Evolutionary conservation across 1,284 basidiomycete species (phyloP).

Genomic region (Irpex lacteus): DNA sequence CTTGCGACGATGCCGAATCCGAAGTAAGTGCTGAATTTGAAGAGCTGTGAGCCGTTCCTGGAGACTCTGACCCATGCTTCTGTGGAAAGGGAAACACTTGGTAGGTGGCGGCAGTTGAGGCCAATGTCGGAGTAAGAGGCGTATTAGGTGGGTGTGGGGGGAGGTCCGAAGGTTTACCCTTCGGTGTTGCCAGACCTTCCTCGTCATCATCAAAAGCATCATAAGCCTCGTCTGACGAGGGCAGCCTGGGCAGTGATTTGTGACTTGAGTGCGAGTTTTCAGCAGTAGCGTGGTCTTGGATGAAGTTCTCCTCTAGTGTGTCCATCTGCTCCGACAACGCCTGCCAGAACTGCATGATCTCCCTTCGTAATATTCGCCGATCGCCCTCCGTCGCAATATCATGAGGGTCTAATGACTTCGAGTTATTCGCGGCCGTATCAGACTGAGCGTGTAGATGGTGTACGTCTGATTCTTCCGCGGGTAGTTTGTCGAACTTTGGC

Average conservation of each 20-base stretch:
- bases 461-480: neutral
- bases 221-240: conserved; percentile 50
- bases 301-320: conserved; percentile 45
- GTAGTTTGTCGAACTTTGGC: conserved; percentile 21
- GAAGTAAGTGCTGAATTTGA: conserved; percentile 1
- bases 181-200: conserved; percentile 24
- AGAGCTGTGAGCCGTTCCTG: conserved; percentile 10
- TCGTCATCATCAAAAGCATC: conserved; percentile 30
- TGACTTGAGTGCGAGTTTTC: conserved; percentile 19
- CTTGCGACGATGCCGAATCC: conserved; percentile 20
- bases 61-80: neutral
- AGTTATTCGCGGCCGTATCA: neutral
- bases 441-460: neutral
- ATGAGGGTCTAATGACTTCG: neutral
- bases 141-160: conserved; percentile 22
- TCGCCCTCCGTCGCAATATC: conserved; percentile 31
- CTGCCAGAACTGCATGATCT: conserved; percentile 68
- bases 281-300: conserved; percentile 23
- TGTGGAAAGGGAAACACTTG: conserved; percentile 10
- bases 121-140: conserved; percentile 7
- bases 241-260: conserved; percentile 55
- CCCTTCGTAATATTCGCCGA: conserved; percentile 46
- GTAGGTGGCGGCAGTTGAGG: conserved; percentile 12
- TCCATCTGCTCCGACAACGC: conserved; percentile 58
- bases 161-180: conserved; percentile 15